phyloP scores from a whole-genome alignment of 257 asterid species.

The Thymus quinquecostatus region DNA sequence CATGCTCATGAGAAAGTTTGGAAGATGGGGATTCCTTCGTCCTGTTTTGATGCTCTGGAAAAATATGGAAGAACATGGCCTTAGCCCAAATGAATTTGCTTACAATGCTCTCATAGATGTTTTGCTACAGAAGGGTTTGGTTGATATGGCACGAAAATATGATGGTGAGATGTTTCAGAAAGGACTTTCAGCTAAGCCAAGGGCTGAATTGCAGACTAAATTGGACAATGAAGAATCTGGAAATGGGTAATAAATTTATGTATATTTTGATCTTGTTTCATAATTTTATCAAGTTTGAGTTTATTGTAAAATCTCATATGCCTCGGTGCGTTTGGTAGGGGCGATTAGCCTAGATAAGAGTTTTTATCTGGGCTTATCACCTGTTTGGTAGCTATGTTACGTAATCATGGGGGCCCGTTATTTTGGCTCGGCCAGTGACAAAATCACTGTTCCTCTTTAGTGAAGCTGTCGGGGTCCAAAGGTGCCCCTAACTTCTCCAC shows the following conservation, averaged over 20 bases:
- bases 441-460: too few species aligned
- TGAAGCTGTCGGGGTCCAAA: constrained; percentile 17
- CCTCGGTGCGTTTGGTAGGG: background rate
- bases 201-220: constrained; percentile 53
- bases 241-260: constrained; percentile 30
- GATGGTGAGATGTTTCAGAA: constrained; percentile 78
- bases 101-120: constrained; percentile 88
- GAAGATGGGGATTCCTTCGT: constrained; percentile 94
- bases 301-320: constrained; percentile 5
- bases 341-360: too few species aligned
- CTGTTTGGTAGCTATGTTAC: too few species aligned
- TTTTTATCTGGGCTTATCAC: too few species aligned
- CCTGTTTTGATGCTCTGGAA: constrained; percentile 75
- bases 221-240: constrained; percentile 36
- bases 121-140: constrained; percentile 80
- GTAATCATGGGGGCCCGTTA: too few species aligned
- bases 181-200: constrained; percentile 91
- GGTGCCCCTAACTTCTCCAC: constrained; percentile 40
- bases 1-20: constrained; percentile 92
- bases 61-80: constrained; percentile 71
- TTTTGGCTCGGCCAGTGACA: too few species aligned
- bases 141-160: constrained; percentile 75
- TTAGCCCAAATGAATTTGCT: constrained; percentile 86
- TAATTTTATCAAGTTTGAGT: constrained; percentile 16
- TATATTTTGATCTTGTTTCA: background rate